Evolutionary conservation across 352 stramenopile genomes (phyloP).

Genomic region (Pythium phragmitis): DNA sequence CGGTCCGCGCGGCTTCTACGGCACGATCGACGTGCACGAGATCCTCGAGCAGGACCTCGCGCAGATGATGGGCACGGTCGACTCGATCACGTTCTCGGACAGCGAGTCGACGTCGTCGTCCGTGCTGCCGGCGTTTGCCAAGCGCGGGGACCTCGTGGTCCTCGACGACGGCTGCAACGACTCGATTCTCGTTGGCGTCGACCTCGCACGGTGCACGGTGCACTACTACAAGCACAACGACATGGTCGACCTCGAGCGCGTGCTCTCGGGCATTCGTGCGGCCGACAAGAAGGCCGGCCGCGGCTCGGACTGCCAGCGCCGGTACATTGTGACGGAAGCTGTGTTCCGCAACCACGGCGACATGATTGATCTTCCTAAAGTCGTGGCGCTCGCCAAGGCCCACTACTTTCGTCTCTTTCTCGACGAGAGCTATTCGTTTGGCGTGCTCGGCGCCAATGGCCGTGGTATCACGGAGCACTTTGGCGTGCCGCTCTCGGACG

Average conservation of each 20-base stretch:
- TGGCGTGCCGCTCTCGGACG: slow-evolving; percentile 63
- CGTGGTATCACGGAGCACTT: slow-evolving; percentile 86
- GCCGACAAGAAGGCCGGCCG: slow-evolving; percentile 89
- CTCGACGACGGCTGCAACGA: slow-evolving; percentile 97
- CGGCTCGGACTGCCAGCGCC: slow-evolving; percentile 84
- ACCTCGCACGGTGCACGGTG: slow-evolving; percentile 92
- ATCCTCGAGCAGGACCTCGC: slow-evolving; percentile 92
- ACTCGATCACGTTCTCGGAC: slow-evolving; percentile 97
- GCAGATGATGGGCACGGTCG: slow-evolving; percentile 90
- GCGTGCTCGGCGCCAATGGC: slow-evolving; percentile 91
- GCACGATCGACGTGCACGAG: slow-evolving; percentile 93
- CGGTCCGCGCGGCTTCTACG: slow-evolving; percentile 98
- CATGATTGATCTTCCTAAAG: slow-evolving; percentile 91
- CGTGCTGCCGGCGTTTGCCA: slow-evolving; percentile 96
- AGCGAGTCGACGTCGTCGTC: slow-evolving; percentile 93
- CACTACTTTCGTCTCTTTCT: slow-evolving; percentile 87
- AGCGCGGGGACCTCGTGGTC: slow-evolving; percentile 96
- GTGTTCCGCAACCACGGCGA: slow-evolving; percentile 97
- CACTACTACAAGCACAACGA: slow-evolving; percentile 99
- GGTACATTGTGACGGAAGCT: slow-evolving; percentile 98
- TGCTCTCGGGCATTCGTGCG: slow-evolving; percentile 85
- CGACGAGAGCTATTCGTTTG: slow-evolving; percentile 93
- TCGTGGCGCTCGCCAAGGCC: slow-evolving; percentile 92
- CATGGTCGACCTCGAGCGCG: slow-evolving; percentile 92
- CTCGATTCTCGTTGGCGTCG: slow-evolving; percentile 91